Conservation (phyloP, 176 grass and related monocot genomes). For the Bothriochloa decipiens region DNA sequence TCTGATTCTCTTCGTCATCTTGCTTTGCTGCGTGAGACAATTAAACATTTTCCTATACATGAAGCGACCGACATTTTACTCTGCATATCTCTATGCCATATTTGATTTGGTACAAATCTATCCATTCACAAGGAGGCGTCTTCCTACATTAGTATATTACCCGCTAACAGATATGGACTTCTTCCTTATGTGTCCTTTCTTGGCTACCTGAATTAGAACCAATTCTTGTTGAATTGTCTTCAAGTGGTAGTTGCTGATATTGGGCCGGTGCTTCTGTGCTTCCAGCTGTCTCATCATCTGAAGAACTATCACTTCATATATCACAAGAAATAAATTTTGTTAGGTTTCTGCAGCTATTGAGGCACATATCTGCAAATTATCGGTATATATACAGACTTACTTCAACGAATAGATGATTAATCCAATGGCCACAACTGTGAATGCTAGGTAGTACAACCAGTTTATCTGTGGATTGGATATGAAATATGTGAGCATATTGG, state of each 20-base stretch:
- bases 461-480: constrained; percentile 46
- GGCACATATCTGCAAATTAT: constrained; percentile 10
- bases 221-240: constrained; percentile 32
- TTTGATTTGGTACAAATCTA: not conserved
- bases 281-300: constrained; percentile 1
- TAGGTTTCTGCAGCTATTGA: constrained; percentile 11
- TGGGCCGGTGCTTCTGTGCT: constrained; percentile 6
- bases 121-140: not conserved
- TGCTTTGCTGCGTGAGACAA: not conserved
- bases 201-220: constrained; percentile 11
- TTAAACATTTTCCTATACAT: constrained; percentile 12
- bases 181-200: constrained; percentile 38
- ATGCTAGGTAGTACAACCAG: constrained; percentile 62
- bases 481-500: constrained; percentile 34
- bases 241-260: constrained; percentile 40
- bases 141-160: constrained; percentile 17
- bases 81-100: not conserved
- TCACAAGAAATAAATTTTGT: constrained; percentile 11
- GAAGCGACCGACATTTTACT: not conserved
- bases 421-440: constrained; percentile 53
- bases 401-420: constrained; percentile 56
- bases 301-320: constrained; percentile 49
- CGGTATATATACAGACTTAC: constrained; percentile 36
- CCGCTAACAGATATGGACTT: constrained; percentile 41
- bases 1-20: not conserved